Percentiles rank a stretch among this genome's conserved stretches.
phyloP scores from a whole-genome alignment of 2,329 filamentous ascomycete species.

The Verticillium nonalfalfae region DNA sequence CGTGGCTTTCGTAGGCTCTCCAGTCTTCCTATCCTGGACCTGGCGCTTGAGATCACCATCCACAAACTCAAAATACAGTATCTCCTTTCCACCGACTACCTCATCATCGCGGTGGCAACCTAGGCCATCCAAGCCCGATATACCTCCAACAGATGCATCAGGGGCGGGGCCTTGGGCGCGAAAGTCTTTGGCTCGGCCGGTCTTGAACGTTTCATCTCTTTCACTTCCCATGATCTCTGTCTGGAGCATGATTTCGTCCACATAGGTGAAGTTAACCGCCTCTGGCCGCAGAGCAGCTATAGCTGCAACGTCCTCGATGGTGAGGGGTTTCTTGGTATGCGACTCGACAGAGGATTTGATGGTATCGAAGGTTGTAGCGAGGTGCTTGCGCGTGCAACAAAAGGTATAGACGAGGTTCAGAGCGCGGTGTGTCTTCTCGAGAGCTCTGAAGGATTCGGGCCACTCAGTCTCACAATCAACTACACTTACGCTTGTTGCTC shows the following conservation, averaged over 20 bases:
- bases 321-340: slow-evolving; percentile 66
- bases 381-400: slow-evolving; percentile 84
- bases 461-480: slow-evolving; percentile 46
- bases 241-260: slow-evolving; percentile 78
- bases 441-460: slow-evolving; percentile 66
- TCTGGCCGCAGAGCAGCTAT: slow-evolving; percentile 73
- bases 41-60: slow-evolving; percentile 87
- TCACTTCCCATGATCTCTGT: slow-evolving; percentile 68
- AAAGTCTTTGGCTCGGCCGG: slow-evolving; percentile 44
- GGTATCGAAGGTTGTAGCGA: slow-evolving; percentile 86
- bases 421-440: slow-evolving; percentile 74
- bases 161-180: slow-evolving; percentile 41
- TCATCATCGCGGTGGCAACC: slow-evolving; percentile 20
- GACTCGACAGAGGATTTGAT: slow-evolving; percentile 79
- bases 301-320: slow-evolving; percentile 72
- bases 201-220: slow-evolving; percentile 58
- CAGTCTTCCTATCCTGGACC: slow-evolving; percentile 64
- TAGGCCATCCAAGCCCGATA: slow-evolving; percentile 41
- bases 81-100: slow-evolving; percentile 47
- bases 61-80: slow-evolving; percentile 86
- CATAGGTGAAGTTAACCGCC: slow-evolving; percentile 76
- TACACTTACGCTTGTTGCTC: slow-evolving; percentile 6
- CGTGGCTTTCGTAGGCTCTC: slow-evolving; percentile 61
- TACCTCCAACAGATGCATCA: slow-evolving; percentile 51
- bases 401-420: slow-evolving; percentile 94